Base-by-base conservation (phyloP, 1,284 basidiomycete species). In the Afroboletus lepidellus region DNA sequence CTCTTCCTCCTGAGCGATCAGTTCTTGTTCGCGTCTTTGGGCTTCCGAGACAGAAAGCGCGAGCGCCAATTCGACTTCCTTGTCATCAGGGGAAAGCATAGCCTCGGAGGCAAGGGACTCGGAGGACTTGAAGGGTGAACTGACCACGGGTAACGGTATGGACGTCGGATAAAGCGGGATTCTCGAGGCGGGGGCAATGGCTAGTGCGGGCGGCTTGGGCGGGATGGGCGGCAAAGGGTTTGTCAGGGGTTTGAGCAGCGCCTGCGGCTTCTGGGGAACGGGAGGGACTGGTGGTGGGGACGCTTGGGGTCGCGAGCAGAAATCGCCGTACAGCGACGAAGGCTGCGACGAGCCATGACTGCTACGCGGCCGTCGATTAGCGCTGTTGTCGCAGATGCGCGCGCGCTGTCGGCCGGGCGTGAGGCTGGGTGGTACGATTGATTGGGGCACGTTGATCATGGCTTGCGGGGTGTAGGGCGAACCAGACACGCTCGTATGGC, bases 21-120 rank as follows among this genome's bases (percentile, higher is more conserved):
- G 39, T 18, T 62, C 58, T 38, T 71, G 64, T 51, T 74, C 68
- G 41, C 72, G 72, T 37, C 71, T 71, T 25, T 65, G 65, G 5
- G 75, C 72, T 50, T 81, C 78, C 38, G 77, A 75, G 37, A 75
- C 73, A 3, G 86, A 86, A 29, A 84, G 58, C n/a, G 78, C 77
- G 20, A 87, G 63, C 9, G 70, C 77, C 13, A 65, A 63, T 32
- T 63, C 61, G 9, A 77, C 53, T n/a, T 70, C 69, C 30, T 65
- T 65, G 11, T 72, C 70, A 18, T 71, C 64, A 16, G 46, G 52
- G 8, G 50, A 23, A 24, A 54, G 41, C 11, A 45, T 24, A 21
- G 46, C 16, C 34, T 42, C 36, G 7, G 50, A 15, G 29, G 41
- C 27, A 12, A 46, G 5, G 23, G 47, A 18, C n/a, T 68, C 60